phyloP scores from a whole-genome alignment of 1,284 basidiomycete genomes.

The Cutaneotrichosporon sp. region DNA sequence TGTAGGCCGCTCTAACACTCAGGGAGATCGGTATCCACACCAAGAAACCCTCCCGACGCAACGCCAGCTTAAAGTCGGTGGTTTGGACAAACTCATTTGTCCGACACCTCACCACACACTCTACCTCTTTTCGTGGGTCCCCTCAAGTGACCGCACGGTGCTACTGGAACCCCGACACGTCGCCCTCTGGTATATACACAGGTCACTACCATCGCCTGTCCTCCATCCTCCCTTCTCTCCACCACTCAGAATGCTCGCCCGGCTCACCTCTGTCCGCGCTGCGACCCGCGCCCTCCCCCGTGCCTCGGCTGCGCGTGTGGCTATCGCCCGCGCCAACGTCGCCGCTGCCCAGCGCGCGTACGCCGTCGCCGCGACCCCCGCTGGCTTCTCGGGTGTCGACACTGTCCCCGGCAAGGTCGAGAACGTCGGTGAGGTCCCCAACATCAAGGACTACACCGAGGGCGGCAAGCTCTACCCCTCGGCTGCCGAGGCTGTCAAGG shows the following conservation, averaged over 20 bases:
- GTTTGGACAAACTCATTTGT: constrained; percentile 21
- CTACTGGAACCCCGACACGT: not conserved
- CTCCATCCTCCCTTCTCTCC: not conserved
- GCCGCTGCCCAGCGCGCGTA: constrained; percentile 16
- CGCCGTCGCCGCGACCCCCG: constrained; percentile 20
- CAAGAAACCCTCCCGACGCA: not conserved
- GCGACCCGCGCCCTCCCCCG: constrained; percentile 26
- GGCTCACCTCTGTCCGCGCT: constrained; percentile 17
- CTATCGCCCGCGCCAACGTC: constrained; percentile 14
- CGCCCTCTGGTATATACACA: constrained; percentile 7
- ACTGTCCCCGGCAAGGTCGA: constrained; percentile 21
- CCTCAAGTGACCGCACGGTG: not conserved
- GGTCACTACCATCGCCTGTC: not conserved
- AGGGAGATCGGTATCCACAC: constrained; percentile 2
- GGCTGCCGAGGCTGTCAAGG: constrained; percentile 76
- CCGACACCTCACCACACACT: constrained; percentile 9
- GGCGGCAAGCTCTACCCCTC: constrained; percentile 71
- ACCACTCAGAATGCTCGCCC: constrained; percentile 21
- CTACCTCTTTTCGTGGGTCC: constrained; percentile 3
- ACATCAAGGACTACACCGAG: constrained; percentile 33
- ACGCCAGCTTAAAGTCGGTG: constrained; percentile 31
- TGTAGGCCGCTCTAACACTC: not conserved
- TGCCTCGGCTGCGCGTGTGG: constrained; percentile 20
- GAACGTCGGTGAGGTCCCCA: constrained; percentile 20
- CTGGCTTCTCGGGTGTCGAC: constrained; percentile 23